These are phyloP conservation scores for Phytopythium vexans DNA, from an alignment of 352 stramenopile genomes.

Conservation along the genomic window DNA sequence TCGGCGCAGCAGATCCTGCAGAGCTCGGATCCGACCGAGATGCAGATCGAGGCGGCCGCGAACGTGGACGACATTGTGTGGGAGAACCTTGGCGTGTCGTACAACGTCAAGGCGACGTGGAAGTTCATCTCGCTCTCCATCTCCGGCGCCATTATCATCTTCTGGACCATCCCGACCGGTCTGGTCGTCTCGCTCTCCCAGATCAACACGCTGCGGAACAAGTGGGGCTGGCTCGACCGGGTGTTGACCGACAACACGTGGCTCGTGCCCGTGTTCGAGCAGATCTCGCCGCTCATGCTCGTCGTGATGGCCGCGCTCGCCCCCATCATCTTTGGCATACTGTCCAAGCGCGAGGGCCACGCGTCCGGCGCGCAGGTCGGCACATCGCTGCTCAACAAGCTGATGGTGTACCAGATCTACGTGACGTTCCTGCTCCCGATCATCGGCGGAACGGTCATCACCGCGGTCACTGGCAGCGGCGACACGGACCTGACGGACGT, in stretches of 20 bases:
- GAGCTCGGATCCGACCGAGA: conserved; percentile 63
- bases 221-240: conserved; percentile 37
- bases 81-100: conserved; percentile 76
- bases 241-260: conserved; percentile 61
- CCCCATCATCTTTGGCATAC: conserved; percentile 79
- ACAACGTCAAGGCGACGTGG: conserved; percentile 71
- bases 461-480: conserved; percentile 53
- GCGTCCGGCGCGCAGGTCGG: conserved; percentile 57
- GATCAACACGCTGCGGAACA: conserved; percentile 43
- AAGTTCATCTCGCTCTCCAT: conserved; percentile 58
- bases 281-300: conserved; percentile 75
- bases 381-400: conserved; percentile 76
- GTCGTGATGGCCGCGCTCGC: conserved; percentile 76
- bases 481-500: conserved; percentile 43
- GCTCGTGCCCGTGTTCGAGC: conserved; percentile 69
- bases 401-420: conserved; percentile 82
- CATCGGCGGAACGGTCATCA: conserved; percentile 76
- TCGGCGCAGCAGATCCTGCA: conserved; percentile 80
- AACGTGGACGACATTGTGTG: conserved; percentile 72
- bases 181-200: conserved; percentile 78
- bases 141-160: conserved; percentile 70
- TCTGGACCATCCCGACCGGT: conserved; percentile 80
- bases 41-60: conserved; percentile 64
- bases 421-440: conserved; percentile 82
- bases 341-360: conserved; percentile 81